These are phyloP conservation scores for Podospora fimiseda DNA, from an alignment of 495 filamentous ascomycete genomes.

Conservation along the genomic window DNA sequence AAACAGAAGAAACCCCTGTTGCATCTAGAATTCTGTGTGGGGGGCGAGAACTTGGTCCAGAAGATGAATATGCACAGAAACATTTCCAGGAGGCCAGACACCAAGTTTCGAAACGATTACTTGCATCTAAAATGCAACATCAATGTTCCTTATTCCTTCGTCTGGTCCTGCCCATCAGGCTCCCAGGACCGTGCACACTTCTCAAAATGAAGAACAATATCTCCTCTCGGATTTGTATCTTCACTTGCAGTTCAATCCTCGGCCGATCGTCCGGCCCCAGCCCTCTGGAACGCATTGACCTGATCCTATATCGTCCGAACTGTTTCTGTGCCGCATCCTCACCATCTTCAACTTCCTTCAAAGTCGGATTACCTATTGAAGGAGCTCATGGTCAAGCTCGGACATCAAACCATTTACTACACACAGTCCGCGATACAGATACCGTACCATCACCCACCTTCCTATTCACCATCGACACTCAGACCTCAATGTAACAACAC, in stretches of 20 bases:
- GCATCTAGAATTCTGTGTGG: background rate
- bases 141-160: no score
- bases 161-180: no score
- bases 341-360: background rate
- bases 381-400: no score
- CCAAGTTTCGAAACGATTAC: no score
- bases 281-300: background rate
- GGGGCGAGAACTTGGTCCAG: background rate
- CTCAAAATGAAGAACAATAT: background rate
- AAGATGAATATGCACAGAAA: background rate
- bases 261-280: background rate
- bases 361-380: background rate
- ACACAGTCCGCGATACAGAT: no score
- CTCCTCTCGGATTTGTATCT: background rate
- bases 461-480: background rate
- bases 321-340: conserved; percentile 9
- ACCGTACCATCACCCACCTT: background rate
- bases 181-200: no score
- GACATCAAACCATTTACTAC: no score
- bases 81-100: no score
- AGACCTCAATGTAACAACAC: no score
- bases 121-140: no score
- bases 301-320: background rate
- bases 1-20: background rate
- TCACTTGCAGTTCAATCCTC: no score